Evolutionary conservation across 352 stramenopile species (phyloP).

Genomic region (Globisporangium cylindrosporum): DNA sequence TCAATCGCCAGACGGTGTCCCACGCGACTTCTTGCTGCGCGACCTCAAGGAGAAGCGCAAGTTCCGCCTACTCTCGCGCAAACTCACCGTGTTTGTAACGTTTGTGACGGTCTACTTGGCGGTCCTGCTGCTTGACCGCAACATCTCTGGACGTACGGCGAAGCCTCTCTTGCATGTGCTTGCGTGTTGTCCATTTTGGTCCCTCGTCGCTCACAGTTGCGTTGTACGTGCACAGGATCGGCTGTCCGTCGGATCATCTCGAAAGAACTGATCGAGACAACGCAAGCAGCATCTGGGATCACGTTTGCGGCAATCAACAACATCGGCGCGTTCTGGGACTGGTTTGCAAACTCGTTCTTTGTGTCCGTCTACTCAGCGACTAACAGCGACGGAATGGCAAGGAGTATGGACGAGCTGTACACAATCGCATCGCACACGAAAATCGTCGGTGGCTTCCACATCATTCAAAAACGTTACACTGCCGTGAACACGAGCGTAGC

Average conservation of each 20-base stretch:
- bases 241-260: conserved; percentile 55
- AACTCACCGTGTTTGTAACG: conserved; percentile 61
- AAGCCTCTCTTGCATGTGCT: background rate
- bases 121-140: conserved; percentile 60
- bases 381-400: conserved; percentile 23
- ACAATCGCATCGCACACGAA: conserved; percentile 60
- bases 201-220: background rate
- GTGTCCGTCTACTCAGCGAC: conserved; percentile 37
- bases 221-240: conserved; percentile 28
- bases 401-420: conserved; percentile 32
- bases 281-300: conserved; percentile 29
- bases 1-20: conserved; percentile 21
- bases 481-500: conserved; percentile 43
- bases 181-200: background rate
- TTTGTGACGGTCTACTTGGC: conserved; percentile 64
- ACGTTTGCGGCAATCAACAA: conserved; percentile 45
- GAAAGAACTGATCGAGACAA: conserved; percentile 44
- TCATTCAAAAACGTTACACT: conserved; percentile 49
- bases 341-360: conserved; percentile 63
- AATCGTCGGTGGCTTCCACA: conserved; percentile 66
- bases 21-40: conserved; percentile 50
- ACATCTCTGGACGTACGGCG: conserved; percentile 60
- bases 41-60: conserved; percentile 73
- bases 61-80: conserved; percentile 58
- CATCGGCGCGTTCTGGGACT: conserved; percentile 46